These are phyloP conservation scores for Cutaneotrichosporon sp. DNA, from an alignment of 1,284 basidiomycete genomes.

Conservation along the genomic window DNA sequence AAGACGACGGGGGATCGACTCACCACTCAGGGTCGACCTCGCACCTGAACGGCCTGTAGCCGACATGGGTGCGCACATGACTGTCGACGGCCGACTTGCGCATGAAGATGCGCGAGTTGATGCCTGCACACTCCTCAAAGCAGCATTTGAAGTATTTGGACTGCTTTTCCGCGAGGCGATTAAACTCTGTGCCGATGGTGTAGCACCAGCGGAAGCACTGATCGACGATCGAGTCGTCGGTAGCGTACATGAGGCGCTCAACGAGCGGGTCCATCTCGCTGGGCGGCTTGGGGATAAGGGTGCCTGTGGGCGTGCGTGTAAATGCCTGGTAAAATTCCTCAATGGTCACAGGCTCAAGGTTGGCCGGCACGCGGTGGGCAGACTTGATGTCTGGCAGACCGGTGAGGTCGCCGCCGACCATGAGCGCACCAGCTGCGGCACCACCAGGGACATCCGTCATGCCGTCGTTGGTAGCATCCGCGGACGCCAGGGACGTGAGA, in stretches of 20 bases:
- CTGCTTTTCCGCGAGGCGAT: conserved; percentile 19
- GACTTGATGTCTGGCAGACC: background rate
- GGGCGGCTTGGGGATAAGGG: conserved; percentile 12
- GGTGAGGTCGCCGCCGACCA: too few species aligned
- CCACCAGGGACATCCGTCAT: background rate
- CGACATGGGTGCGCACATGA: conserved; percentile 20
- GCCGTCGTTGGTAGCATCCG: background rate
- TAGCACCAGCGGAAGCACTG: conserved; percentile 22
- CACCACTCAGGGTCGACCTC: conserved; percentile 19
- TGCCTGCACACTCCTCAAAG: conserved; percentile 18
- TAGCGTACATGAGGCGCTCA: conserved; percentile 20
- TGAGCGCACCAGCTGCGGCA: too few species aligned
- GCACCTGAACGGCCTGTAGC: conserved; percentile 19
- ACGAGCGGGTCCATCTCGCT: conserved; percentile 11
- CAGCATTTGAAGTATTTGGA: conserved; percentile 22
- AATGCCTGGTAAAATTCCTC: conserved; percentile 17
- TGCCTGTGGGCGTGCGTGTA: conserved; percentile 8
- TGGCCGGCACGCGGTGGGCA: background rate
- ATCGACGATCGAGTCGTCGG: conserved; percentile 14
- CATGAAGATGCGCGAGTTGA: conserved; percentile 13
- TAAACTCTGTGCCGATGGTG: conserved; percentile 15
- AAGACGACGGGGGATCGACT: background rate
- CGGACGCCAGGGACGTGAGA: background rate
- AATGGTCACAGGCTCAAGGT: conserved; percentile 12
- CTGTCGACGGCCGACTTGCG: conserved; percentile 21